Evolutionary conservation across 371 early-diverging fungal species (phyloP), one percentile per base, ranked within the genome.

Genomic region (Entomophthora muscae): DNA sequence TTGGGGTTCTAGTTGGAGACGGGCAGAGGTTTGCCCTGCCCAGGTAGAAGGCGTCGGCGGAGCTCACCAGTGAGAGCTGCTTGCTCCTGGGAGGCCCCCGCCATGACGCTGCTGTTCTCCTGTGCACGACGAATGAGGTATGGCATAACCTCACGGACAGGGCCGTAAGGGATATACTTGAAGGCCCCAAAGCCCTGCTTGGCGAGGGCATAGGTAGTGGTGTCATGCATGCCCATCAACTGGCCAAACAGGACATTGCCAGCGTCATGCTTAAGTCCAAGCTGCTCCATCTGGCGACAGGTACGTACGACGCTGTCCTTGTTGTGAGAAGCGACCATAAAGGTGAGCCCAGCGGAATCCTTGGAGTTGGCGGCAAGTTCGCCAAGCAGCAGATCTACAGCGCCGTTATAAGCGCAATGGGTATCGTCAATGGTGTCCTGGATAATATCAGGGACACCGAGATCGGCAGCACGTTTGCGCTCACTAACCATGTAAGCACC

Each of bases 281-380:
- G 72, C 56, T 75, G 70, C 65, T 80, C 78, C 86, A 91, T 79
- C 63, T 78, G 78, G 55, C 78, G 72, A 65, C 80, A 75, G 2
- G 88, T 86, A 51, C 73, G 69, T 63, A 78, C 72, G 53, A 92
- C 82, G 3, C 90, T 88, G 52, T 82, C 82, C 64, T 80, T 76
- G 82, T 98, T 98, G 73, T 98, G 98, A 5, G 87, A 85, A 27
- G 96, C 98, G 12, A 94, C 84, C 71, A 90, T 84, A 67, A 93
- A 81, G 21, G 85, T 73, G 57, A 82, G 74, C 22, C 86, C 85
- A 3, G 76, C 68, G 3, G 62, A 74, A 12, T 67, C 53, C 42
- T 51, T 51, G 12, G 53, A 29, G 3, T 56, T 54, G 21, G 31
- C 29, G 33, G 65, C 71, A 42, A 86, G 70, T 64, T 80, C 77